Evolutionary conservation across 805 yeast species (phyloP).

Genomic region (Ogataea kodamae): DNA sequence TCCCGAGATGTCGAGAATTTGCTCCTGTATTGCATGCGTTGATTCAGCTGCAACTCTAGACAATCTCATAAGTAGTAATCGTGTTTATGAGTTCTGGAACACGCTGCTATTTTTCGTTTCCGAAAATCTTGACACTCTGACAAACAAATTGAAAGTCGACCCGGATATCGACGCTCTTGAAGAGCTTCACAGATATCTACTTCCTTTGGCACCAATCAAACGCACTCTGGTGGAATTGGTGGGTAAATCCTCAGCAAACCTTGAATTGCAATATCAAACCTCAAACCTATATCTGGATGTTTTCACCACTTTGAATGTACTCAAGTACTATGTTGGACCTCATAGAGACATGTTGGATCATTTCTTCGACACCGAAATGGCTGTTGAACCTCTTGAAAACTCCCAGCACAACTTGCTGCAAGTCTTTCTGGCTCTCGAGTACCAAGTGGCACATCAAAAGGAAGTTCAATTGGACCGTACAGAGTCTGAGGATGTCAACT

Average conservation of each 20-base stretch:
- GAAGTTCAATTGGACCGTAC: slow-evolving; percentile 44
- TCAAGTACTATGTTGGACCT: slow-evolving; percentile 26
- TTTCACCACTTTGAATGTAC: slow-evolving; percentile 24
- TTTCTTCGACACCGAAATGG: slow-evolving; percentile 32
- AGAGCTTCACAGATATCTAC: slow-evolving; percentile 11
- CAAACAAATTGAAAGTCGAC: slow-evolving; percentile 13
- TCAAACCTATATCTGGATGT: slow-evolving; percentile 18
- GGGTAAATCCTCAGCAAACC: neutral
- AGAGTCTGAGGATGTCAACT: slow-evolving; percentile 45
- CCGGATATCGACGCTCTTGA: slow-evolving; percentile 12
- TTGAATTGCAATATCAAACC: slow-evolving; percentile 10
- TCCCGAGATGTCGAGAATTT: slow-evolving; percentile 8
- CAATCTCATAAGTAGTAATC: slow-evolving; percentile 4
- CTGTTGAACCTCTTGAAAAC: slow-evolving; percentile 28
- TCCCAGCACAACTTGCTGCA: slow-evolving; percentile 35
- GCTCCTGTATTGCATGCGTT: slow-evolving; percentile 7
- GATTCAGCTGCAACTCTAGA: slow-evolving; percentile 2
- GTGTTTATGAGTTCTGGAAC: slow-evolving; percentile 6
- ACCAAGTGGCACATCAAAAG: slow-evolving; percentile 37
- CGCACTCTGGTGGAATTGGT: slow-evolving; percentile 10
- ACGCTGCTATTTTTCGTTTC: slow-evolving; percentile 14
- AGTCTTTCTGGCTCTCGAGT: slow-evolving; percentile 49
- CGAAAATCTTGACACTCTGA: slow-evolving; percentile 13
- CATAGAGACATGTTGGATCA: slow-evolving; percentile 33
- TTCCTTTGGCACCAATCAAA: slow-evolving; percentile 12